Base-by-base conservation (phyloP, 2,329 filamentous ascomycete genomes). In the Xylariomycetidae sp. region DNA sequence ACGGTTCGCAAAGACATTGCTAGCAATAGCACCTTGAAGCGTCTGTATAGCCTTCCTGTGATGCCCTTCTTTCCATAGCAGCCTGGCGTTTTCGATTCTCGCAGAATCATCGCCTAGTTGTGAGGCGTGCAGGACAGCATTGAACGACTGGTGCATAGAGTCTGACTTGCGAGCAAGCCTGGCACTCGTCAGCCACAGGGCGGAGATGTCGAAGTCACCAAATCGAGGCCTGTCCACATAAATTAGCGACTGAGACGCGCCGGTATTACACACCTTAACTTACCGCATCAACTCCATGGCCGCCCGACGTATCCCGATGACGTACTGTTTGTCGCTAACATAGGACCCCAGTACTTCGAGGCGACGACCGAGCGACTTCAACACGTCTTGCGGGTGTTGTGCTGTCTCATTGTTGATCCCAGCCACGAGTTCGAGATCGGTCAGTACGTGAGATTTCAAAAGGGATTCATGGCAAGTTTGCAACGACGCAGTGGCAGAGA, bases 41-140 rank as follows among this genome's bases (percentile, higher is more conserved):
- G 84, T 85, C 48, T 94, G 88, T 40, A 98, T 98, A 2, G 92
- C 94, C 61, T 97, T 95, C 40, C 92, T 79, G 55, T 90, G 88
- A 51, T 96, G 85, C 1, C 88, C 87, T 56, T 96, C 88, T 48
- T 85, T 88, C 88, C 92, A 98, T 6, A 97, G 66, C 18, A 98
- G 70, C 40, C 89, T 82, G 2, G 92, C 88, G 57, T 98, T 90
- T 57, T 98, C 94, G 40, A 98, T 92, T 8, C 87, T 90, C 9
- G 90, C 88, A 3, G 86, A 87, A 38, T 85, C 81, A 46, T 95
- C 88, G 14, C 87, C 86, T 9, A 95, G 74, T 40, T 83, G 77
- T 15, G 85, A 83, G 9, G 94, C 92, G 60, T 92, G 88, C 3
- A 97, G 72, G 16, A 97, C 88, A 11, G 90, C 88, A 55, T 94